Evolutionary conservation across 2,329 filamentous ascomycete genomes (phyloP), one percentile per base, ranked within the genome.

Genomic region (Colletotrichum chrysophilum): DNA sequence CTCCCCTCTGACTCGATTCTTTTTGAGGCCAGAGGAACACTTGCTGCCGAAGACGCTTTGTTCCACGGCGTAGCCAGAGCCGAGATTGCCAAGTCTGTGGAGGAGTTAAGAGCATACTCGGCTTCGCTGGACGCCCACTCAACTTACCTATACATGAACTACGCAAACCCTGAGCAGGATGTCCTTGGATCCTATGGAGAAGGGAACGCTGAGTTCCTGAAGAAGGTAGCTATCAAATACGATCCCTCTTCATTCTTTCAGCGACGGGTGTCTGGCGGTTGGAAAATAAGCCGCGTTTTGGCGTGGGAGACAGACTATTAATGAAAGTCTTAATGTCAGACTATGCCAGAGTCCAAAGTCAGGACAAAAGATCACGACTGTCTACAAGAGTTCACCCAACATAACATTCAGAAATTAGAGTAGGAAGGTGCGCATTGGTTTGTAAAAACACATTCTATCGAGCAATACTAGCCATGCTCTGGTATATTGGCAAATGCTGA

Each of bases 171-270:
- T 13, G 52, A 66, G 21, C 75, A 76, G 24, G 56, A 69, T n/a
- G 66, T 67, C 1, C 61, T 75, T 26, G 43, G 60, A 1, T 74
- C 71, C 2, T 76, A 75, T 7, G 71, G 71, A 1, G 62, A 43
- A 24, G 66, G 70, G 13, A 76, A 68, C 2, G 64, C 36, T 9
- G 24, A 28, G 62, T 75, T 75, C 13, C 26, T 76, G 16, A 65
- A 24, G 43, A 48, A 38, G 28, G 48, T 52, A 7, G 75, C 75
- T 5, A 65, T 61, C 14, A 69, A 76, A 24, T 75, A 76, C n/a
- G 75, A 72, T 7, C 67, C 72, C 32, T 55, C 83, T 67, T 87
- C 87, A 2, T 56, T 75, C 30, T 75, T 76, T 43, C 75, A 76
- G 52, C 18, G 16, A 10, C 58, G 66, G 4, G 56, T 76, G 7